Evolutionary conservation across 768 basidiomycete genomes (phyloP), one percentile per base, ranked within the genome.

Genomic region (Termitomyces sp.): DNA sequence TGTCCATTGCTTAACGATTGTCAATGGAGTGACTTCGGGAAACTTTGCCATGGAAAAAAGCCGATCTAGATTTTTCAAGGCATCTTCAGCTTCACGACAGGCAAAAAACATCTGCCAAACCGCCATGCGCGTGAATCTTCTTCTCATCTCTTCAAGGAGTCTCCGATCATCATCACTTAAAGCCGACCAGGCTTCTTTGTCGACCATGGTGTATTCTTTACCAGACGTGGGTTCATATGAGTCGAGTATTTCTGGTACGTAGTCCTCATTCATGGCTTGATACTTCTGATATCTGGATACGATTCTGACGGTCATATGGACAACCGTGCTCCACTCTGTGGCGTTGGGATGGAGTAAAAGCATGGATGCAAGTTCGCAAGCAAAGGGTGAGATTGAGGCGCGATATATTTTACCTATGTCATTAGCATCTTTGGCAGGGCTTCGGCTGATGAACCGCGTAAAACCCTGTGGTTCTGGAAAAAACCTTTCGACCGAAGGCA

Each of bases 71-170:
- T 34, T 22, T 41, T 53, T 34, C 27, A 59, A 20, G 4, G 22
- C 58, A 37, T 47, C 52, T 50, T 59, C 58, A 12, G 58, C 48
- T n/a, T 55, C 39, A 9, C 31, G n/a, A 34, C 24, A 49, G 13
- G 49, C 18, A 12, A 60, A 60, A 39, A 56, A 52, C 42, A 60
- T 52, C 22, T 60, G 49, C 59, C 59, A 60, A 8, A 51, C 49
- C 4, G 54, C 59, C 44, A 60, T 53, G 1, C 8, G 24, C 2
- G 58, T n/a, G 37, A 55, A 59, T 33, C 47, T 48, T n/a, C 8
- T 16, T 16, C 36, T 31, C 31, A 37, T 31, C 30, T 56, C 34
- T 18, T 41, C n/a, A 16, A 55, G 24, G 18, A 54, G 39, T 44
- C 50, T 37, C 18, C 48, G 48, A 3, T 48, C n/a, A 27, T 18